Base-by-base conservation (phyloP, 2,329 filamentous ascomycete genomes). In the Fusarium napiforme region DNA sequence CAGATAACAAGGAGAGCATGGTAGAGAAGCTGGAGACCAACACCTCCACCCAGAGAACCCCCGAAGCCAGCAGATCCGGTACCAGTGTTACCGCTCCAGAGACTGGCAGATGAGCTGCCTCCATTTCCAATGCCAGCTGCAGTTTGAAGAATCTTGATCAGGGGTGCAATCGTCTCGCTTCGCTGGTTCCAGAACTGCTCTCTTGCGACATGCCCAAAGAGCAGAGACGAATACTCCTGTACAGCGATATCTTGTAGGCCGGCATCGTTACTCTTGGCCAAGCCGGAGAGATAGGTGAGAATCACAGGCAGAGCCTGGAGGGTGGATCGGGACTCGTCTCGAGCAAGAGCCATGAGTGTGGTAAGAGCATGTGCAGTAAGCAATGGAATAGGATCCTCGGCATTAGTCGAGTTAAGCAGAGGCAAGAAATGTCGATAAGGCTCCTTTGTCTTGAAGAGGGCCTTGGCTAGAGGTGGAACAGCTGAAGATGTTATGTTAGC, bases 211-310 rank as follows among this genome's bases (percentile, higher is more conserved):
- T 87, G 89, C 43, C 91, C 93, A 69, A 94, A 92, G 37, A 99
- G 87, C 37, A 99, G 86, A 26, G 93, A 88, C 40, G 96, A 98
- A 83, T 96, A 97, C 80, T 96, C 91, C 79, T 96, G 93, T 18
- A 98, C 95, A 32, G 95, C 96, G 79, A 98, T 97, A 80, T 99
- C 96, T 83, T 99, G 96, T 64, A 97, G 88, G 43, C 94, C 94
- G 62, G 93, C 93, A 83, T 99, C 96, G 46, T 93, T 89, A 80
- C 92, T 94, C 85, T 95, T 95, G 66, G 93, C 91, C 63, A 98
- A 87, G 60, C 91, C 91, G 12, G 95, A 93, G 36, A 98, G 90
- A 83, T 98, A 98, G 79, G 89, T 92, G 83, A 96, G 93, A 56
- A 98, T 88, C 78, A 94, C 87, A 23, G 94, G 93, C 49, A 98